Evolutionary conservation across 2,329 filamentous ascomycete species (phyloP), one percentile per base, ranked within the genome.

Genomic region (Ramichloridium luteum): DNA sequence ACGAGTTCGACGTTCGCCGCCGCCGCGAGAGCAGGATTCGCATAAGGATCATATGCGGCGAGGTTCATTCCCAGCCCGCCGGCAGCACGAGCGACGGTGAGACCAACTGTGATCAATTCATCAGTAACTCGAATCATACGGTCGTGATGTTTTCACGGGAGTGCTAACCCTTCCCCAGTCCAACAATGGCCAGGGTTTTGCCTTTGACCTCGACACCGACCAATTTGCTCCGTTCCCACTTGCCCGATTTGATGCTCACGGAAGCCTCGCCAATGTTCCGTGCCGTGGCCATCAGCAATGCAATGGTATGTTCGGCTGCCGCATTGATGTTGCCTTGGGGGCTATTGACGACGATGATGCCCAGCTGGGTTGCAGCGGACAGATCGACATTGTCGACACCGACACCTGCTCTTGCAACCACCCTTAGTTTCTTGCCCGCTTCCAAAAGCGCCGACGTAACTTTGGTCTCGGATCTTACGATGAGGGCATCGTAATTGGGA

Each of bases 301-400:
- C 38, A 11, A 43, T 39, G 1, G 45, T 60, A 30, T 61, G 54
- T 36, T 54, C 49, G 14, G 49, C 62, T 0, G 81, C 82, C 0
- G 82, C 81, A 35, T 79, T 72, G 44, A 86, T 84, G 50, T 90
- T 90, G 2, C 82, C 82, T 12, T 72, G 71, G 0, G 82, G 81
- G 15, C 73, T 78, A 53, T 86, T 86, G 32, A 86, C 75, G 3
- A 86, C 80, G 17, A 30, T 30, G 16, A 30, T 23, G 13, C 82
- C 82, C 32, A 74, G 64, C 23, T 69, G 65, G 0, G 80, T 88
- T 3, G 81, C 81, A 5, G 74, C 71, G 18, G 72, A 63, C 0
- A 88, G 76, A 50, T 88, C 67, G 29, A 90, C 81, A 58, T 88
- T 86, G 58, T 88, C 80, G 14, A 88, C 80, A 17, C 80, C 82